Base-by-base conservation (phyloP, 345 rosid species). In the Eutrema yunnanense region DNA sequence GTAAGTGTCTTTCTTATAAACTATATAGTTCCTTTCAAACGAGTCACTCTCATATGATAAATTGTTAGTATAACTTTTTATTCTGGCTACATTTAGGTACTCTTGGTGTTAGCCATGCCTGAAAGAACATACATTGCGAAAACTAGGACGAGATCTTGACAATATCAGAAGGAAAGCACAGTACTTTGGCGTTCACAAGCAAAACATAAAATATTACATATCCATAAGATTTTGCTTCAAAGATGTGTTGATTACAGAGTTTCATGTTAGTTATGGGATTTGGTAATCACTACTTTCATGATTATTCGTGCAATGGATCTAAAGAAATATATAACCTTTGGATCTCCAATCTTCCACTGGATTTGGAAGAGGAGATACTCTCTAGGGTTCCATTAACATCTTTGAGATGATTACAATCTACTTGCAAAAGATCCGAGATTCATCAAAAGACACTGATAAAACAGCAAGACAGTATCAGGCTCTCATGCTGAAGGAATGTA, bases 121-220 rank as follows among this genome's bases (percentile, higher is more conserved):
- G n/a, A 46, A 44, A 55, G 56, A 72, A 29, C 61, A 37, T 27
- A 70, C 13, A n/a, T 53, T 42, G 73, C 38, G 13, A 11, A 32
- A 55, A 9, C 65, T 16, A 46, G 63, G 63, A 51, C 32, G 9
- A 71, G 68, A 51, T 60, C 26, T 14, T 61, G 49, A 37, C 67
- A 27, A 4, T 37, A 50, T 60, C 43, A 53, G 46, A 42, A 72
- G 52, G 13, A 9, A 71, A 61, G 29, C 62, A 42, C 26, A 10
- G 32, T 27, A 30, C 37, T 42, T n/a, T 43, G 54, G 16, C 41
- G 19, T 16, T 49, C 6, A 56, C 64, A 44, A 46, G 37, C 46
- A 12, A 22, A 32, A 40, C 34, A 42, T 60, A 37, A 26, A 16
- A 58, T 47, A n/a, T 58, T 2, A 16, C 43, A 58, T 47, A n/a